Conservation (phyloP, 2,329 filamentous ascomycete species). For the Pestalotiopsis sp. region DNA sequence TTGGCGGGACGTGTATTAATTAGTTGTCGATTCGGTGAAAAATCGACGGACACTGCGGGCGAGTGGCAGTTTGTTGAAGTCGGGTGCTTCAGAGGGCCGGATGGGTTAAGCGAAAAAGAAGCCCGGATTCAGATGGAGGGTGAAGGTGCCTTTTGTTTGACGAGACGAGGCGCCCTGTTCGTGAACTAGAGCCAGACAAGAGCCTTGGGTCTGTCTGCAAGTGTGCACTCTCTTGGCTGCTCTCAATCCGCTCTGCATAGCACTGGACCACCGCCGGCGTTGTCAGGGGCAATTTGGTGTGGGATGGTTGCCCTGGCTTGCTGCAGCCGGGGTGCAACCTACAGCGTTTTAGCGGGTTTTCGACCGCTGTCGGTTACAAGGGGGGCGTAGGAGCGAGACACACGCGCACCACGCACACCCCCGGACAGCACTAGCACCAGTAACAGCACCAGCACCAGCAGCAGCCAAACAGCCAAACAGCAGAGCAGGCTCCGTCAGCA, state of each 20-base stretch:
- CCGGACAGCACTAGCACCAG: constrained; percentile 22
- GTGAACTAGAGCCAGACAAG: not conserved
- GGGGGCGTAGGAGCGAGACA: not conserved
- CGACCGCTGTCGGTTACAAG: constrained; percentile 17
- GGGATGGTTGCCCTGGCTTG: constrained; percentile 12
- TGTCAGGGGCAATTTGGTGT: constrained; percentile 21
- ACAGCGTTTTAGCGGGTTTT: constrained; percentile 17
- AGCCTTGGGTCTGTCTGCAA: not conserved
- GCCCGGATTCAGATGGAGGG: constrained; percentile 10
- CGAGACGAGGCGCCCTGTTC: constrained; percentile 3
- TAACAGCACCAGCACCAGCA: not conserved
- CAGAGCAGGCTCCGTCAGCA: constrained; percentile 17
- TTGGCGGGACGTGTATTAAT: constrained; percentile 7
- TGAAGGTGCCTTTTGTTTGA: constrained; percentile 19
- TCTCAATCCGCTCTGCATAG: not conserved
- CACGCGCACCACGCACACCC: not conserved
- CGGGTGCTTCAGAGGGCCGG: constrained; percentile 18
- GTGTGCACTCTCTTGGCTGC: not conserved
- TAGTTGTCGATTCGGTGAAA: constrained; percentile 12
- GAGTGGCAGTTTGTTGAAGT: constrained; percentile 6
- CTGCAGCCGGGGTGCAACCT: constrained; percentile 9
- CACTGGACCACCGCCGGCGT: constrained; percentile 12
- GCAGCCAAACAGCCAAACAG: constrained; percentile 30
- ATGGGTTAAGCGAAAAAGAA: constrained; percentile 14
- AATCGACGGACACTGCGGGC: constrained; percentile 15